Conservation (phyloP, 805 yeast species). For the Metschnikowia matae region DNA sequence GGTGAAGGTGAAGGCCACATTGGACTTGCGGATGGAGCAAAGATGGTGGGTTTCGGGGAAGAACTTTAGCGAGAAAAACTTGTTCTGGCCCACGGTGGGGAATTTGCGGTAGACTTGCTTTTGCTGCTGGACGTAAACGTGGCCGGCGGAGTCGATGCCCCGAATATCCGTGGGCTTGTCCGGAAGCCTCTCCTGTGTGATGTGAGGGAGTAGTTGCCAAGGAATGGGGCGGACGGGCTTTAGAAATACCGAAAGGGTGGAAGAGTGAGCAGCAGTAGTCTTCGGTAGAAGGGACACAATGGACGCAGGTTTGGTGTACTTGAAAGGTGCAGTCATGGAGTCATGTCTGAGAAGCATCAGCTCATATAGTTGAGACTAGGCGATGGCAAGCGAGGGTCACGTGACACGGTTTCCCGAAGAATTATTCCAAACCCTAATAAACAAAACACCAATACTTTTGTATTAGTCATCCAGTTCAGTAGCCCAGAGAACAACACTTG, state of each 20-base stretch:
- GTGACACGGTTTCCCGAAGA: background rate
- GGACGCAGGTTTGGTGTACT: background rate
- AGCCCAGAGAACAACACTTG: slow-evolving; percentile 36
- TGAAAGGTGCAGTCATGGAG: background rate
- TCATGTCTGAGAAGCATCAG: background rate
- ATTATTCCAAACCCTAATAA: too few relatives aligned
- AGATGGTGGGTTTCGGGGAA: slow-evolving; percentile 28
- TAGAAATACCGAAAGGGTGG: background rate
- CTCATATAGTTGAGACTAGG: too few relatives aligned
- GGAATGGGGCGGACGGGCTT: background rate
- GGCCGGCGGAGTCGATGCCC: slow-evolving; percentile 29
- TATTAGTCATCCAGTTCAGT: slow-evolving; percentile 16
- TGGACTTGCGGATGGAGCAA: slow-evolving; percentile 33
- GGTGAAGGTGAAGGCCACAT: slow-evolving; percentile 33
- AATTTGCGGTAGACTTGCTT: slow-evolving; percentile 8
- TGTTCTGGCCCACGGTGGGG: slow-evolving; percentile 18
- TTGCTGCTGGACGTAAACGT: slow-evolving; percentile 12
- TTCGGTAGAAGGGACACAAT: background rate
- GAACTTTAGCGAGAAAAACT: slow-evolving; percentile 26
- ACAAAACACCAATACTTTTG: too few relatives aligned
- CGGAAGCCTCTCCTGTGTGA: slow-evolving; percentile 21
- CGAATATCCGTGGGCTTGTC: slow-evolving; percentile 28
- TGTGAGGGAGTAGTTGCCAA: slow-evolving; percentile 15
- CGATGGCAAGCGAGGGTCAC: background rate
- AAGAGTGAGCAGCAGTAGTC: background rate